phyloP scores from a whole-genome alignment of 441 rosid genomes.

The Lepidium campestre region DNA sequence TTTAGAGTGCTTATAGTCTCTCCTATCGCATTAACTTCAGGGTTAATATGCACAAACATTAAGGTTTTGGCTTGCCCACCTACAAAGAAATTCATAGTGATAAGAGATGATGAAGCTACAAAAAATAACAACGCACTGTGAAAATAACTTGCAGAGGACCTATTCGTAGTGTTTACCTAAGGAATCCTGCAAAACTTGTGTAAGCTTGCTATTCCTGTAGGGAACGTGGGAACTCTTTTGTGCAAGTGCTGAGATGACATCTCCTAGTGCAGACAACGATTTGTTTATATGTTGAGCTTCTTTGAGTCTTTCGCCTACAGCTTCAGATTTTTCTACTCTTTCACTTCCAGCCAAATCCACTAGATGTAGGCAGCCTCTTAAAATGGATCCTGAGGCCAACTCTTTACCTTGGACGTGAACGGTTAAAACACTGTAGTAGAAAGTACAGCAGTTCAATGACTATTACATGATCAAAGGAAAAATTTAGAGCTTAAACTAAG shows the following conservation, averaged over 20 bases:
- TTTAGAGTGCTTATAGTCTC: conserved; percentile 94
- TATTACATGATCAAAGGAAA: not conserved
- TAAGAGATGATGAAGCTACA: not conserved
- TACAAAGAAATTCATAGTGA: conserved; percentile 8
- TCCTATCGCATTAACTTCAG: conserved; percentile 70
- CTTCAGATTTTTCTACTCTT: conserved; percentile 93
- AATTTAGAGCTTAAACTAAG: not conserved
- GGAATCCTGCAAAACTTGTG: conserved; percentile 87
- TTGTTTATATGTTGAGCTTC: conserved; percentile 93
- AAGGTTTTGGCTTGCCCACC: conserved; percentile 97
- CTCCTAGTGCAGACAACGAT: conserved; percentile 90
- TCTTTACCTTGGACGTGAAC: conserved; percentile 90
- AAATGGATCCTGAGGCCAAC: conserved; percentile 66
- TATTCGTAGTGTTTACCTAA: conserved; percentile 42
- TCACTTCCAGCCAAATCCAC: conserved; percentile 98
- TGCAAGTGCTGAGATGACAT: conserved; percentile 88
- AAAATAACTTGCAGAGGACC: not conserved
- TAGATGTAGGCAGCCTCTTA: conserved; percentile 80
- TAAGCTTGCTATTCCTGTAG: conserved; percentile 90
- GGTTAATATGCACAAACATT: conserved; percentile 90
- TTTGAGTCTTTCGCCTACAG: conserved; percentile 89
- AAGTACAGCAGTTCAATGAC: not conserved
- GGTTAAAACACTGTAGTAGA: conserved; percentile 62
- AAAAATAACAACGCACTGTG: not conserved
- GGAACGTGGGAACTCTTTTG: conserved; percentile 90